Conservation (phyloP, 2,329 filamentous ascomycete genomes). For the Stemphylium beticola region DNA sequence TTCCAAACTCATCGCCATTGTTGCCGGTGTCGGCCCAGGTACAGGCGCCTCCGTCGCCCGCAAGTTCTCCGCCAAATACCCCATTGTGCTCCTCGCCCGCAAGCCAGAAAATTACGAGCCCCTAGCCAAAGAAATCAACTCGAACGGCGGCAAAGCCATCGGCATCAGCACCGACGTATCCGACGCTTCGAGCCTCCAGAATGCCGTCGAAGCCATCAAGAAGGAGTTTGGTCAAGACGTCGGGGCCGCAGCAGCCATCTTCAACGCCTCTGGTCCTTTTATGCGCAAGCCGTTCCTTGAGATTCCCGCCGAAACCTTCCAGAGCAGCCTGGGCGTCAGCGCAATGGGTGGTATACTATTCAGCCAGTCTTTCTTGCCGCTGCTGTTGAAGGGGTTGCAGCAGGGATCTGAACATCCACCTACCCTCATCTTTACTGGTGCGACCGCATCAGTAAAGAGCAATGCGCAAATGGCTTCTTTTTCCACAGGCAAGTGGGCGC, state of each 20-base stretch:
- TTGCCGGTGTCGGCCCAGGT: slow-evolving; percentile 76
- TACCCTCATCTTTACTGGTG: slow-evolving; percentile 83
- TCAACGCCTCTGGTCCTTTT: slow-evolving; percentile 69
- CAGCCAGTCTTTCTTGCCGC: slow-evolving; percentile 72
- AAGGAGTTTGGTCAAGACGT: slow-evolving; percentile 62
- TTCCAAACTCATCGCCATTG: slow-evolving; percentile 67
- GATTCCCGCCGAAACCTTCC: slow-evolving; percentile 64
- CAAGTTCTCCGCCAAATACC: slow-evolving; percentile 68
- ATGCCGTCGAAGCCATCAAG: slow-evolving; percentile 68
- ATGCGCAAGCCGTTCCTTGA: slow-evolving; percentile 67
- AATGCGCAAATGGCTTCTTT: slow-evolving; percentile 74
- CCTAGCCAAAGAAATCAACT: slow-evolving; percentile 73
- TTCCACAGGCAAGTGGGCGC: slow-evolving; percentile 79
- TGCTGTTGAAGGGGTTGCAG: slow-evolving; percentile 67
- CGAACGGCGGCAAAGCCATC: slow-evolving; percentile 70
- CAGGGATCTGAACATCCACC: slow-evolving; percentile 67
- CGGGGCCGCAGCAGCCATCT: slow-evolving; percentile 65
- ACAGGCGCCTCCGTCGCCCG: slow-evolving; percentile 69
- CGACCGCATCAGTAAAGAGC: slow-evolving; percentile 79
- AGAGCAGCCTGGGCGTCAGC: slow-evolving; percentile 54
- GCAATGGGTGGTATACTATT: slow-evolving; percentile 75
- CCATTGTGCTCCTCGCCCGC: slow-evolving; percentile 77
- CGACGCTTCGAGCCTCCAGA: slow-evolving; percentile 60
- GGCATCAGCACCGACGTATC: slow-evolving; percentile 72
- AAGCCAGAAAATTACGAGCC: slow-evolving; percentile 68